Evolutionary conservation across 75 land plant genomes (phyloP).

Genomic region (Cryptomeria japonica): DNA sequence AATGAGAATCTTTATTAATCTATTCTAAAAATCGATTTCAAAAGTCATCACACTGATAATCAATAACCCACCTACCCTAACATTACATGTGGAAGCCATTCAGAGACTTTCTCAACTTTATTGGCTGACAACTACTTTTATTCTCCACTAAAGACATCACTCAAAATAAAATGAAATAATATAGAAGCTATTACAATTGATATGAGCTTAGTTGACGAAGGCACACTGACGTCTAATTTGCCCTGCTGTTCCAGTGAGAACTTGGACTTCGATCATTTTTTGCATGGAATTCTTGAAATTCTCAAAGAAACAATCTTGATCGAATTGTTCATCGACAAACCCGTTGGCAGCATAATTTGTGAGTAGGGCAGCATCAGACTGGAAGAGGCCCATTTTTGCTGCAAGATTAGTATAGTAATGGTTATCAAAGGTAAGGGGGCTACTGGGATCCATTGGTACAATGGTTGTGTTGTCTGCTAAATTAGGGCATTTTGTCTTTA

Average conservation of each 20-base stretch:
- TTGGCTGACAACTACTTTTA: no score
- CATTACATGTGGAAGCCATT: no score
- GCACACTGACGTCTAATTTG: constrained; percentile 45
- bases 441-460: constrained; percentile 39
- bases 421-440: constrained; percentile 38
- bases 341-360: constrained; percentile 17
- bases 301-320: constrained; percentile 11
- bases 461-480: constrained; percentile 13
- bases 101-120: no score
- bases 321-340: constrained; percentile 14
- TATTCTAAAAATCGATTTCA: no score
- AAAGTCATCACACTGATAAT: no score
- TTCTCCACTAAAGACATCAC: no score
- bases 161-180: no score
- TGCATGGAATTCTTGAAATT: constrained; percentile 31
- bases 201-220: constrained; percentile 18
- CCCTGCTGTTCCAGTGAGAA: constrained; percentile 48
- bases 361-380: constrained; percentile 40
- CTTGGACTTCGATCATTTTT: constrained; percentile 38
- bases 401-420: constrained; percentile 33
- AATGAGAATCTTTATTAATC: no score
- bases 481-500: constrained; percentile 6
- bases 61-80: no score
- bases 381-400: constrained; percentile 44
- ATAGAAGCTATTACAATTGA: no score